Percentiles rank a stretch among this genome's conserved stretches.
Evolutionary conservation across 805 yeast species (phyloP).

Genomic region (Metschnikowia aberdeeniae): DNA sequence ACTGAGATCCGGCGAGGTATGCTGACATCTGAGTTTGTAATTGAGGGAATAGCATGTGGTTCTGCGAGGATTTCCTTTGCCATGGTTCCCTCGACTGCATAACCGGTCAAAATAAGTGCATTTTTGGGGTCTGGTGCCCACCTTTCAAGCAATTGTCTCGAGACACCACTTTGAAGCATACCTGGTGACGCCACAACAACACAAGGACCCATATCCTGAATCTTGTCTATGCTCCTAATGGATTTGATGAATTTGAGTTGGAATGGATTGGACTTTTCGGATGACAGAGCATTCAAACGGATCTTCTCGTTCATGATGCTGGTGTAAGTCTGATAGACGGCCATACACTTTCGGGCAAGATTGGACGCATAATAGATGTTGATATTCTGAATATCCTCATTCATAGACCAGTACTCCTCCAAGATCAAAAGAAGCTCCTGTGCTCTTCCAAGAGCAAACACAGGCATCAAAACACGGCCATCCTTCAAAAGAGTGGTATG

Average conservation of each 20-base stretch:
- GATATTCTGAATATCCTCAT: conserved; percentile 75
- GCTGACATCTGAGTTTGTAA: conserved; percentile 71
- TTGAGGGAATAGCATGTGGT: conserved; percentile 85
- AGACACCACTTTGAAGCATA: conserved; percentile 94
- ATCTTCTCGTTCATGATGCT: conserved; percentile 96
- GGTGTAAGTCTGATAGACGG: conserved; percentile 93
- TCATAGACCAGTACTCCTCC: conserved; percentile 91
- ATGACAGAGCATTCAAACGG: conserved; percentile 48
- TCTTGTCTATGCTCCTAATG: conserved; percentile 71
- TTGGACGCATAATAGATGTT: conserved; percentile 90
- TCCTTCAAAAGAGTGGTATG: conserved; percentile 83
- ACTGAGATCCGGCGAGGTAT: conserved; percentile 84
- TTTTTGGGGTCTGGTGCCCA: conserved; percentile 98
- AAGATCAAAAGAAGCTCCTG: conserved; percentile 86
- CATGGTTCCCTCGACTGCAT: conserved; percentile 97
- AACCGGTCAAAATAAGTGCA: conserved; percentile 86
- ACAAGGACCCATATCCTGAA: conserved; percentile 93
- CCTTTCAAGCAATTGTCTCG: conserved; percentile 83
- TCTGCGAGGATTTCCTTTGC: conserved; percentile 86
- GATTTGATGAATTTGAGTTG: conserved; percentile 81
- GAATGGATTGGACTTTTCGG: conserved; percentile 66
- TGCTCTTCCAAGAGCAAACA: conserved; percentile 94
- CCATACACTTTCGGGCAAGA: conserved; percentile 93
- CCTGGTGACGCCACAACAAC: conserved; percentile 98
- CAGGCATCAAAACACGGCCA: conserved; percentile 89